Evolutionary conservation across 164 flowering plant genomes (phyloP).

Genomic region (Euptelea pleiosperma): DNA sequence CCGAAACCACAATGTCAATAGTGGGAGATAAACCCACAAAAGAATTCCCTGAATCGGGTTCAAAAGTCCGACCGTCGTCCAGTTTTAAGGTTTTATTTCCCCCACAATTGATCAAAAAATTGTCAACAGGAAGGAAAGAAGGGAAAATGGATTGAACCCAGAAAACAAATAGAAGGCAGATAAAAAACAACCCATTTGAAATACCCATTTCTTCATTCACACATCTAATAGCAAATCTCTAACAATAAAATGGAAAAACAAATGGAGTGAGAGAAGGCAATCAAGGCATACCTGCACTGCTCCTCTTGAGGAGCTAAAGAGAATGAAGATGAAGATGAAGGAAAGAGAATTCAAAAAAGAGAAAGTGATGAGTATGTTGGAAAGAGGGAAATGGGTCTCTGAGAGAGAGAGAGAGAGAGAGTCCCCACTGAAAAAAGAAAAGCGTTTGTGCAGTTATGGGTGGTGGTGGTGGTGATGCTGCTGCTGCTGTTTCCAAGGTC

Average conservation of each 20-base stretch:
- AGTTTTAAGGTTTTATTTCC: conserved; percentile 17
- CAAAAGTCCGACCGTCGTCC: conserved; percentile 31
- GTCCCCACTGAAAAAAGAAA: conserved; percentile 1
- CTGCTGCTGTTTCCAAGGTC: conserved; percentile 12
- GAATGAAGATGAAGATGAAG: not conserved
- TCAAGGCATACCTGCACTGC: conserved; percentile 1
- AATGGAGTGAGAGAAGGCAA: not conserved
- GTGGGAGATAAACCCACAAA: conserved; percentile 25
- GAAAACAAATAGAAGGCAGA: conserved; percentile 11
- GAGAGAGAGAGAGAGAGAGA: not conserved
- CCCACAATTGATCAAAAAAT: conserved; percentile 38
- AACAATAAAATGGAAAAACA: not conserved
- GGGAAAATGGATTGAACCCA: conserved; percentile 13
- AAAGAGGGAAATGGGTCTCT: not conserved
- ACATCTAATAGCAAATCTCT: not conserved
- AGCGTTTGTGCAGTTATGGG: not conserved
- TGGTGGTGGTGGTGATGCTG: conserved; percentile 4
- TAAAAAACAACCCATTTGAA: not conserved
- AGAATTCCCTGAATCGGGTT: conserved; percentile 29
- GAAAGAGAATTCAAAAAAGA: not conserved
- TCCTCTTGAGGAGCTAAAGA: not conserved
- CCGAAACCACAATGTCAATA: conserved; percentile 26
- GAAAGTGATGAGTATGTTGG: not conserved
- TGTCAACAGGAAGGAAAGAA: conserved; percentile 31
- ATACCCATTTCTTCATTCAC: conserved; percentile 22